A percentile compares a stretch with the other conserved stretches of the same genome.
phyloP scores from a whole-genome alignment of 192 early-diverging fungal genomes.

The Endogone sp. region DNA sequence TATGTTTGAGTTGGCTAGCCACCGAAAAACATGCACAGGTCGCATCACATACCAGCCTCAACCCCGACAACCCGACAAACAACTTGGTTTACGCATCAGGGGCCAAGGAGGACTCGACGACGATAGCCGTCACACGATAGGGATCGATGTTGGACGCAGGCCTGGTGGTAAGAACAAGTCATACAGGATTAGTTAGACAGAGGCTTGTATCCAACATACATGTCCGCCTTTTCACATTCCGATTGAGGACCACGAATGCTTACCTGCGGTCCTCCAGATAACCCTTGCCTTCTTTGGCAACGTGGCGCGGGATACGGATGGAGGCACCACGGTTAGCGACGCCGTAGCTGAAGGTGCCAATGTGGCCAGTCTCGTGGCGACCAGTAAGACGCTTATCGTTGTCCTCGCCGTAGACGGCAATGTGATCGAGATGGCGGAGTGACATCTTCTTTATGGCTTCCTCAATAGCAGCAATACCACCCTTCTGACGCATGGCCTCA shows the following conservation, averaged over 20 bases:
- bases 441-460: conserved; percentile 49
- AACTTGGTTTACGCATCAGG: conserved; percentile 15
- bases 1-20: too few relatives aligned
- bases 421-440: conserved; percentile 40
- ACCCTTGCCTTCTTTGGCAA: conserved; percentile 47
- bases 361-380: conserved; percentile 49
- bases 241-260: not conserved
- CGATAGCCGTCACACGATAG: conserved; percentile 45
- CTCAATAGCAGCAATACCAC: conserved; percentile 45
- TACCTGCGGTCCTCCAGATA: conserved; percentile 45
- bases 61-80: too few relatives aligned
- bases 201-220: too few relatives aligned
- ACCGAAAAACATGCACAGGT: too few relatives aligned
- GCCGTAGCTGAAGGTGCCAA: conserved; percentile 43
- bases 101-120: conserved; percentile 36
- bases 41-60: too few relatives aligned
- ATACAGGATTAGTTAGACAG: too few relatives aligned
- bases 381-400: conserved; percentile 54
- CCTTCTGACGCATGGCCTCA: conserved; percentile 40
- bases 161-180: conserved; percentile 12
- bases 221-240: too few relatives aligned
- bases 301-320: conserved; percentile 54
- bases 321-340: conserved; percentile 55
- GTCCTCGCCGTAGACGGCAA: conserved; percentile 54
- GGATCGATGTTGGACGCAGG: conserved; percentile 57